phyloP scores from a whole-genome alignment of 208 protist species.

The Herpetomonas samuelpessoai region DNA sequence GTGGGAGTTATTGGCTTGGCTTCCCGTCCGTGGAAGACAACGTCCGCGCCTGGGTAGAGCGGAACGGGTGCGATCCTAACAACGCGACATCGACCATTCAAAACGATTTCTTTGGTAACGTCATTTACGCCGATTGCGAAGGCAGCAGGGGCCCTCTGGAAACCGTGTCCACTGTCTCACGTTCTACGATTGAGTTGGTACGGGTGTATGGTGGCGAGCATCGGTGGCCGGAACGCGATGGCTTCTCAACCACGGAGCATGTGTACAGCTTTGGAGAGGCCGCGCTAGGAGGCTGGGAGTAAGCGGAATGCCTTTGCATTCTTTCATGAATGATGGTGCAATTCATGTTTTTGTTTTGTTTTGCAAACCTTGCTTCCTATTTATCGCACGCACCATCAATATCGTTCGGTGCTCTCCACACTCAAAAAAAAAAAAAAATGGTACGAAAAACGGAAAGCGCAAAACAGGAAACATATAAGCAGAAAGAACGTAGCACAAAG shows the following conservation, averaged over 20 bases:
- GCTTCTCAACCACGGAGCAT: constrained; percentile 75
- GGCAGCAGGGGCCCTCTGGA: background rate
- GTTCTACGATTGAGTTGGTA: constrained; percentile 76
- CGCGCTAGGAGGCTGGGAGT: constrained; percentile 36
- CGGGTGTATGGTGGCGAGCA: constrained; percentile 34
- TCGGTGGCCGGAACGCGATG: constrained; percentile 39
- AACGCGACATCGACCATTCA: constrained; percentile 31
- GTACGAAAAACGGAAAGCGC: too few species aligned
- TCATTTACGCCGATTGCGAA: constrained; percentile 38
- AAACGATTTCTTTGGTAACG: constrained; percentile 38
- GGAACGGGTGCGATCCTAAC: constrained; percentile 29
- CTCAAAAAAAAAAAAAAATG: too few species aligned
- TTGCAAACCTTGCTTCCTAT: too few species aligned
- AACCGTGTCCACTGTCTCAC: too few species aligned
- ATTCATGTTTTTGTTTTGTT: constrained; percentile 26
- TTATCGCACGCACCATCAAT: too few species aligned
- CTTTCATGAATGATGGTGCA: background rate
- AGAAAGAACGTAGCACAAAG: too few species aligned
- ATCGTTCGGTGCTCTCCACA: too few species aligned
- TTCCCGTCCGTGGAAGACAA: constrained; percentile 48
- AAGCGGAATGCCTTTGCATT: background rate
- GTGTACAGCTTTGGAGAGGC: constrained; percentile 49
- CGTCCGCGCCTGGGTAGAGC: constrained; percentile 33
- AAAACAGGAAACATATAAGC: too few species aligned
- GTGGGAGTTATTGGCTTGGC: constrained; percentile 40